These are phyloP conservation scores for Penicillium turbatum DNA, from an alignment of 495 filamentous ascomycete species.

Conservation along the genomic window DNA sequence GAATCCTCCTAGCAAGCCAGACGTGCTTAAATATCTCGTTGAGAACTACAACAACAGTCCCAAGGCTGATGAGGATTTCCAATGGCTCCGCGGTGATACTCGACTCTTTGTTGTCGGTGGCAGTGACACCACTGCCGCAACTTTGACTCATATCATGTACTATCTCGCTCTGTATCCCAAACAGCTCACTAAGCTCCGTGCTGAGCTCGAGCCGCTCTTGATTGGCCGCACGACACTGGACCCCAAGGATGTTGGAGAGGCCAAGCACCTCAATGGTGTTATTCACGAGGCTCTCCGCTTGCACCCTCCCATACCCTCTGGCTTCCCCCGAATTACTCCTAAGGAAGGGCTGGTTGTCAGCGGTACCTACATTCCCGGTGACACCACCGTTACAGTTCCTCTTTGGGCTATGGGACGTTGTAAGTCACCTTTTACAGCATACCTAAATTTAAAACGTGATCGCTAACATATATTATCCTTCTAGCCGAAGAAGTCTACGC, in stretches of 20 bases:
- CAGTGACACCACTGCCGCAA: background rate
- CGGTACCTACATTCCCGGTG: constrained; percentile 41
- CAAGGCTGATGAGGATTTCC: background rate
- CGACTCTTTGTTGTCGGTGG: background rate
- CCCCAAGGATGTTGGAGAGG: background rate
- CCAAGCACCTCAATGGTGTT: constrained; percentile 20
- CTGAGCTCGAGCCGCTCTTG: background rate
- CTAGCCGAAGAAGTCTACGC: background rate
- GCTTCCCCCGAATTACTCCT: constrained; percentile 37
- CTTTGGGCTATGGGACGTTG: background rate
- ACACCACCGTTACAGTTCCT: constrained; percentile 23
- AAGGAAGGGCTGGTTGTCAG: constrained; percentile 43
- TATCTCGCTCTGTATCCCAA: background rate
- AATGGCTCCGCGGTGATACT: background rate
- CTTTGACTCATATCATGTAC: background rate
- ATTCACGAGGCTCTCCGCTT: constrained; percentile 39
- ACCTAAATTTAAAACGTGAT: background rate
- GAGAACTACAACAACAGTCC: background rate
- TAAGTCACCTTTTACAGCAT: background rate
- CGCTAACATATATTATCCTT: background rate
- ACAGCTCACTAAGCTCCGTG: background rate
- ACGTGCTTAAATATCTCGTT: background rate
- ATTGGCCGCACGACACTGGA: background rate
- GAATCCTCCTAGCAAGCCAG: background rate
- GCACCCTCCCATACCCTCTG: constrained; percentile 25